Percentiles rank a stretch among this genome's conserved stretches.
phyloP scores from a whole-genome alignment of 495 filamentous ascomycete species.

The Penicillium taxi region DNA sequence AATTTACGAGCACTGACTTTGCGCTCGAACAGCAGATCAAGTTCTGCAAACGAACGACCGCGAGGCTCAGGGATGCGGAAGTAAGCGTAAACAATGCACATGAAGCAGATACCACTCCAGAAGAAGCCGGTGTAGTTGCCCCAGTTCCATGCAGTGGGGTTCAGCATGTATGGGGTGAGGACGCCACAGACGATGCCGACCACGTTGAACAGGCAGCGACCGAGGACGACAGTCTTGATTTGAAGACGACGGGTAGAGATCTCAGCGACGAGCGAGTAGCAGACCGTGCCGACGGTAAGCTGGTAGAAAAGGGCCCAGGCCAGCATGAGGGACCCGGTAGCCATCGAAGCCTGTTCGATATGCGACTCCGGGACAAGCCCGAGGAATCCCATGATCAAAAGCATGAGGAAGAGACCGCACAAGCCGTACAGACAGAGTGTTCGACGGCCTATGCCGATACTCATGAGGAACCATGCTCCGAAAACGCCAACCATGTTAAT shows the following conservation, averaged over 20 bases:
- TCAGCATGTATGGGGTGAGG: slow-evolving; percentile 69
- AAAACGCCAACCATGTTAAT: slow-evolving; percentile 70
- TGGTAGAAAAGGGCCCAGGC: slow-evolving; percentile 70
- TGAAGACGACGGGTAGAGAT: slow-evolving; percentile 65
- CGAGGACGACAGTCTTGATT: slow-evolving; percentile 68
- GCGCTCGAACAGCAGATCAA: slow-evolving; percentile 65
- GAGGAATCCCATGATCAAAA: slow-evolving; percentile 67
- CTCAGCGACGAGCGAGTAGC: slow-evolving; percentile 70
- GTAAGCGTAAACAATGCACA: slow-evolving; percentile 65
- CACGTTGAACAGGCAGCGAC: slow-evolving; percentile 65
- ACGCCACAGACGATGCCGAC: slow-evolving; percentile 61
- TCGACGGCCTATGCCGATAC: slow-evolving; percentile 58
- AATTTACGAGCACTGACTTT: slow-evolving; percentile 62
- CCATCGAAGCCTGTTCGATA: slow-evolving; percentile 49
- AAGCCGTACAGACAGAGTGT: slow-evolving; percentile 64
- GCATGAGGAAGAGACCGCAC: slow-evolving; percentile 54
- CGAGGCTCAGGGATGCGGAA: slow-evolving; percentile 68
- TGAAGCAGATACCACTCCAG: slow-evolving; percentile 67
- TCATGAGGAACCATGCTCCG: slow-evolving; percentile 68
- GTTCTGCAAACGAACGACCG: slow-evolving; percentile 64
- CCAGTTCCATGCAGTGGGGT: slow-evolving; percentile 68
- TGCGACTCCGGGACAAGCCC: slow-evolving; percentile 52
- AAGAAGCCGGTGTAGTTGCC: slow-evolving; percentile 73
- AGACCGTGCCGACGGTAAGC: slow-evolving; percentile 67
- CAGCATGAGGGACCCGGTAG: slow-evolving; percentile 63